Evolutionary conservation across 495 filamentous ascomycete genomes (phyloP), one percentile per base, ranked within the genome.

Genomic region (Podospora pseudocomata): DNA sequence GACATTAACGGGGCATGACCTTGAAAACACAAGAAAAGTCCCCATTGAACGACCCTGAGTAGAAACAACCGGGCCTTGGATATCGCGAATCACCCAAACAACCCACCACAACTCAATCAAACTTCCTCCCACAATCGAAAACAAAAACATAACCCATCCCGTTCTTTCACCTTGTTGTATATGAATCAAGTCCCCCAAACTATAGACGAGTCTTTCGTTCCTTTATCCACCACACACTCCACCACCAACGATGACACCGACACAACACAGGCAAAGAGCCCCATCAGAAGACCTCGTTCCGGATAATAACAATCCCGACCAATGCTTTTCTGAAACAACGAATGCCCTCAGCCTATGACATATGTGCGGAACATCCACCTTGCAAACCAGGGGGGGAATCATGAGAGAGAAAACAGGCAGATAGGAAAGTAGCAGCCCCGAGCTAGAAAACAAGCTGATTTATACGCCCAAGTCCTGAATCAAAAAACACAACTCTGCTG

Each of bases 371-470:
- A 72, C 68, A 64, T 67, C 68, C 58, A 65, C 70, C 69, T 63
- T 69, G 67, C 59, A 69, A 66, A 58, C 30, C 44, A 70, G 69
- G 77, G 78, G 39, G 39, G 77, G 78, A 80, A 79, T 80, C 77
- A 79, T 80, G 64, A 76, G 68, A 68, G 72, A 68, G 72, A 72
- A 68, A 26, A 58, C 5, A 58, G n/a, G 55, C 7, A 58, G 55
- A 58, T 26, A 58, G 23, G 55, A 58, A 58, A 58, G 55, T 58
- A 58, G 23, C 55, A 58, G 55, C 55, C 55, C 55, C 4, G 5
- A 58, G 55, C 23, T 2, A 5, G n/a, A 26, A 19, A 58, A 58
- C 55, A 58, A 18, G 30, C 30, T 7, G 20, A 58, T 58, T 49
- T 26, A 26, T 26, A 58, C 55, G 55, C 55, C 55, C 55, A 26